phyloP scores from a whole-genome alignment of 2,329 filamentous ascomycete genomes.

The Talaromyces amestolkiae region DNA sequence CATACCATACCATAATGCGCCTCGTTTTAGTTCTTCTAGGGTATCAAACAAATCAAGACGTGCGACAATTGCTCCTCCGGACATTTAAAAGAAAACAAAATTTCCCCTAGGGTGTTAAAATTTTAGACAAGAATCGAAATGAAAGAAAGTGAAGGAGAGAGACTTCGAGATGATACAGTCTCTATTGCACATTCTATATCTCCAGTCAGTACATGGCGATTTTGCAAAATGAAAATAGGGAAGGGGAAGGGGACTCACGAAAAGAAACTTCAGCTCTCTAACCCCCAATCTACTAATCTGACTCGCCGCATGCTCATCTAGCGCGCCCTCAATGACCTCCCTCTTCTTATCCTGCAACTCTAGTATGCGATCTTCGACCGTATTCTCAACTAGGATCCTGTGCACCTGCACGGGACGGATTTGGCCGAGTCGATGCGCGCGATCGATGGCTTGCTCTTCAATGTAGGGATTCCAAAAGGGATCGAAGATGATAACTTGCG shows the following conservation, averaged over 20 bases:
- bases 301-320: slow-evolving; percentile 71
- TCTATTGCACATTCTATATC: slow-evolving; percentile 7
- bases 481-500: slow-evolving; percentile 84
- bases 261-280: slow-evolving; percentile 68
- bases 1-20: not conserved
- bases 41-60: slow-evolving; percentile 8
- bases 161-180: too few species aligned
- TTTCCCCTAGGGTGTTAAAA: not conserved
- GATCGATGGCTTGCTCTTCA: slow-evolving; percentile 87
- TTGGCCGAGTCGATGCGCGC: slow-evolving; percentile 86
- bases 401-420: slow-evolving; percentile 71
- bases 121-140: not conserved
- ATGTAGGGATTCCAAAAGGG: slow-evolving; percentile 95
- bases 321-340: slow-evolving; percentile 70
- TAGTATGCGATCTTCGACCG: slow-evolving; percentile 85
- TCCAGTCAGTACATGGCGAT: not conserved
- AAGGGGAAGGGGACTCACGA: slow-evolving; percentile 43
- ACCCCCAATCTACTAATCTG: slow-evolving; percentile 65
- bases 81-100: not conserved
- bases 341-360: slow-evolving; percentile 76
- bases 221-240: not conserved
- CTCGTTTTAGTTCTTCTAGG: not conserved
- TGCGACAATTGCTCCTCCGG: not conserved
- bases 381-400: slow-evolving; percentile 70
- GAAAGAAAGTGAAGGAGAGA: not conserved